A percentile compares a stretch with the other conserved stretches of the same genome.
Evolutionary conservation across 257 asterid species (phyloP).

Genomic region (Solanum arcanum): DNA sequence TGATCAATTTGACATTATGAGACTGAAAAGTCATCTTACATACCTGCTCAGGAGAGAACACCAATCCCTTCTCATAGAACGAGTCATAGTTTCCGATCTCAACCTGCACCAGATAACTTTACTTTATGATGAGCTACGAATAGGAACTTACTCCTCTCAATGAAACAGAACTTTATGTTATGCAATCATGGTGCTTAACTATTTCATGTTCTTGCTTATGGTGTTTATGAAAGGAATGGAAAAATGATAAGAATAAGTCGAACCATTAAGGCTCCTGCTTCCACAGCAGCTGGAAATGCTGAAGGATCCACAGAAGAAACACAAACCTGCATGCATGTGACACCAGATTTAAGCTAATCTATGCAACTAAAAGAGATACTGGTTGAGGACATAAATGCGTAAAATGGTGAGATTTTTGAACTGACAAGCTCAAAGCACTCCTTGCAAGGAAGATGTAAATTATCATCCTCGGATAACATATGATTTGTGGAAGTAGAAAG

Average conservation of each 20-base stretch:
- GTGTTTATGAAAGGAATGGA: not conserved
- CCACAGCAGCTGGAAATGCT: conserved; percentile 73
- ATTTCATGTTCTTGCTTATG: not conserved
- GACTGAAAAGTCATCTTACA: not conserved
- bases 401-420: not conserved
- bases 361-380: not conserved
- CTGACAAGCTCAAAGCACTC: not conserved
- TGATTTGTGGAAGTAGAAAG: not conserved
- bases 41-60: conserved; percentile 79
- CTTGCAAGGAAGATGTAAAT: not conserved
- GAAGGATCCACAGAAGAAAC: conserved; percentile 86
- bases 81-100: conserved; percentile 92
- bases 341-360: not conserved
- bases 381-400: not conserved
- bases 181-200: not conserved
- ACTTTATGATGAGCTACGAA: not conserved
- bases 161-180: not conserved
- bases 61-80: conserved; percentile 66
- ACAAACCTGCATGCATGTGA: conserved; percentile 44
- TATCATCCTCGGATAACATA: not conserved
- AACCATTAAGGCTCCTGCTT: conserved; percentile 92
- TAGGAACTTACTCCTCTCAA: not conserved
- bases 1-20: not conserved
- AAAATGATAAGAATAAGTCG: not conserved
- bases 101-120: conserved; percentile 30